A percentile compares a stretch with the other conserved stretches of the same genome.
phyloP scores from a whole-genome alignment of 2,329 filamentous ascomycete species.

The Coleophoma crateriformis region DNA sequence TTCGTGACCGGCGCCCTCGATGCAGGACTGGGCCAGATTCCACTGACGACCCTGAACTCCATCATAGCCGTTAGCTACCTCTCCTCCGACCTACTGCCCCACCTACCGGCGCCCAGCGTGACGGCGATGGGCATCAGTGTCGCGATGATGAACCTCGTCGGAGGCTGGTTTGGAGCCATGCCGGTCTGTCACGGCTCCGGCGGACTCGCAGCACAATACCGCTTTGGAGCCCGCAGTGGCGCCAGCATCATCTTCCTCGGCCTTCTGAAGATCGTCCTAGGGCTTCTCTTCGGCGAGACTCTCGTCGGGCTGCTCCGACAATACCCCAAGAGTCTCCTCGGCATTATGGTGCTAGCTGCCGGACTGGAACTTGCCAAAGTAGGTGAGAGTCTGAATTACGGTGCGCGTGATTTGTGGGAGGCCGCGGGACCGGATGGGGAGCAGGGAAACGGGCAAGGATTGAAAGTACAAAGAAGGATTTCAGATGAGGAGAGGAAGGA shows the following conservation, averaged over 20 bases:
- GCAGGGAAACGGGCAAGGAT: conserved; percentile 17
- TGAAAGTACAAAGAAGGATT: conserved; percentile 43
- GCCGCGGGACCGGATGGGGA: conserved; percentile 35
- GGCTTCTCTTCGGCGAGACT: conserved; percentile 67
- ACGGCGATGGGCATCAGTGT: conserved; percentile 79
- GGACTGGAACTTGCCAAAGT: conserved; percentile 84
- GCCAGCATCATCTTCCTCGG: conserved; percentile 79
- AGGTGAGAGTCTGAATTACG: conserved; percentile 77
- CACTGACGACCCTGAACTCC: conserved; percentile 88
- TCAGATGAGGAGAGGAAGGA: conserved; percentile 65
- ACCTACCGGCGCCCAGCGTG: conserved; percentile 61
- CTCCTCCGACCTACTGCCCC: conserved; percentile 69
- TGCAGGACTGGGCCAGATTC: conserved; percentile 68
- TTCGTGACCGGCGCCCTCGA: conserved; percentile 52
- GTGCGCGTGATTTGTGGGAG: conserved; percentile 55
- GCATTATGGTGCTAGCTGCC: conserved; percentile 84
- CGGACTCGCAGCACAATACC: conserved; percentile 82
- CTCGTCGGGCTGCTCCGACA: conserved; percentile 64
- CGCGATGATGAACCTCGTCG: conserved; percentile 73
- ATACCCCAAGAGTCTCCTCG: conserved; percentile 74
- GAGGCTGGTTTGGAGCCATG: conserved; percentile 93
- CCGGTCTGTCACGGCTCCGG: conserved; percentile 92
- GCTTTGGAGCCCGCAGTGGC: conserved; percentile 86
- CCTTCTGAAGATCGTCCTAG: conserved; percentile 67
- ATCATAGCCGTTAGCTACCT: conserved; percentile 83